Evolutionary conservation across 345 rosid species (phyloP).

Genomic region (Eucalyptus cladocalyx): DNA sequence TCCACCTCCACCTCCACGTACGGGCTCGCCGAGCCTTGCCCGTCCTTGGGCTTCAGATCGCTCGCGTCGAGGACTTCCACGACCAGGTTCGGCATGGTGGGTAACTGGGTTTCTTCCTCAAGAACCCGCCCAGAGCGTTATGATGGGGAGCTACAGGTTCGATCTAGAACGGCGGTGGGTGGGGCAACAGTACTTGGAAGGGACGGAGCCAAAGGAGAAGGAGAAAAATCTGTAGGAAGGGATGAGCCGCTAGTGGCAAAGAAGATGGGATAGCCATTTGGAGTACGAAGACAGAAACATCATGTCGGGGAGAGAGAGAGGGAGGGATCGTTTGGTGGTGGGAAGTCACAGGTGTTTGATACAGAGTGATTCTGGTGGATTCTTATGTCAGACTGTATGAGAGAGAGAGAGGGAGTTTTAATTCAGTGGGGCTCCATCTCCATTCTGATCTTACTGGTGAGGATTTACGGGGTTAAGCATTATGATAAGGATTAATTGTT

Average conservation of each 20-base stretch:
- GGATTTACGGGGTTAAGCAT: not conserved
- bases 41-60: constrained; percentile 13
- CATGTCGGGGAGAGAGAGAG: not conserved
- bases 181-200: not conserved
- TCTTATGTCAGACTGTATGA: not conserved
- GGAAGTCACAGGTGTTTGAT: not conserved
- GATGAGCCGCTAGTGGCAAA: not conserved
- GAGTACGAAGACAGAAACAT: not conserved
- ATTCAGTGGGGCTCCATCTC: not conserved
- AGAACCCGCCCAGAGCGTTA: not conserved
- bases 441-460: not conserved
- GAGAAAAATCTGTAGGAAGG: too few relatives aligned
- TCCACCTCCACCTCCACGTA: constrained; percentile 8
- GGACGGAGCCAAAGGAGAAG: not conserved
- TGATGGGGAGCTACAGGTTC: not conserved
- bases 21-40: constrained; percentile 7
- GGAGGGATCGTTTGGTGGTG: not conserved
- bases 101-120: not conserved
- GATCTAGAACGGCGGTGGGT: not conserved
- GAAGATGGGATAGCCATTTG: not conserved
- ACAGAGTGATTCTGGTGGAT: not conserved
- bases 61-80: constrained; percentile 5
- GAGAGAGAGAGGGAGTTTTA: not conserved
- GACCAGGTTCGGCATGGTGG: not conserved
- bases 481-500: not conserved